These are phyloP conservation scores for Rhodotorula toruloides DNA, from an alignment of 768 basidiomycete species.

Conservation along the genomic window DNA sequence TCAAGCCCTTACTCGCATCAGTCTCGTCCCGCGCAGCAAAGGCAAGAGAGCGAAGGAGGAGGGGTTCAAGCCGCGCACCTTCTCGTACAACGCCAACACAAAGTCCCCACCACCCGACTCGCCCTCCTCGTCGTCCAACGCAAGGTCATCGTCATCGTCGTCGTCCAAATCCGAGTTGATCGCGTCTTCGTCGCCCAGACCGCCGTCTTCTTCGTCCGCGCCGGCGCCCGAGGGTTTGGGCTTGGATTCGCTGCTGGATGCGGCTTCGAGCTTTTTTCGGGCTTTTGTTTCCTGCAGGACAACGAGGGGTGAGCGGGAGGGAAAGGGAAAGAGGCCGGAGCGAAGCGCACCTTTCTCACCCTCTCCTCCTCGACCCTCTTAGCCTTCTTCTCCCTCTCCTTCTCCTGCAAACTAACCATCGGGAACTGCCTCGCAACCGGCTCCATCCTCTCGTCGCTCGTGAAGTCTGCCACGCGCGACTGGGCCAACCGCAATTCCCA, in stretches of 20 bases:
- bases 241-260: not conserved
- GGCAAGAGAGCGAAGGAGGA: slow-evolving; percentile 7
- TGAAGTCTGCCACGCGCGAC: slow-evolving; percentile 93
- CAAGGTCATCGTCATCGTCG: slow-evolving; percentile 67
- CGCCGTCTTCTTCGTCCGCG: too few relatives aligned
- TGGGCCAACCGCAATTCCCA: slow-evolving; percentile 92
- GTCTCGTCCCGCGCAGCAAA: too few relatives aligned
- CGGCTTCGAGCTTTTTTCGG: slow-evolving; percentile 4
- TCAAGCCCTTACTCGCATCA: not conserved
- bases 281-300: slow-evolving; percentile 16
- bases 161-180: slow-evolving; percentile 98
- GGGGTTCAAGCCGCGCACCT: slow-evolving; percentile 58
- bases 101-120: slow-evolving; percentile 70
- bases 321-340: not conserved
- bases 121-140: slow-evolving; percentile 63
- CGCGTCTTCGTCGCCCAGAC: slow-evolving; percentile 62
- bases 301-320: not conserved
- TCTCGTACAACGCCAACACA: slow-evolving; percentile 97
- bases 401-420: not conserved
- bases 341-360: slow-evolving; percentile 41
- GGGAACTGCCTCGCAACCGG: slow-evolving; percentile 24
- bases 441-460: slow-evolving; percentile 34
- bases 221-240: slow-evolving; percentile 9
- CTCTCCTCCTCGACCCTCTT: not conserved
- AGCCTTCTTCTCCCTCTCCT: slow-evolving; percentile 5